These are phyloP conservation scores for Lactarius deliciosus DNA, from an alignment of 768 basidiomycete species.

Conservation along the genomic window DNA sequence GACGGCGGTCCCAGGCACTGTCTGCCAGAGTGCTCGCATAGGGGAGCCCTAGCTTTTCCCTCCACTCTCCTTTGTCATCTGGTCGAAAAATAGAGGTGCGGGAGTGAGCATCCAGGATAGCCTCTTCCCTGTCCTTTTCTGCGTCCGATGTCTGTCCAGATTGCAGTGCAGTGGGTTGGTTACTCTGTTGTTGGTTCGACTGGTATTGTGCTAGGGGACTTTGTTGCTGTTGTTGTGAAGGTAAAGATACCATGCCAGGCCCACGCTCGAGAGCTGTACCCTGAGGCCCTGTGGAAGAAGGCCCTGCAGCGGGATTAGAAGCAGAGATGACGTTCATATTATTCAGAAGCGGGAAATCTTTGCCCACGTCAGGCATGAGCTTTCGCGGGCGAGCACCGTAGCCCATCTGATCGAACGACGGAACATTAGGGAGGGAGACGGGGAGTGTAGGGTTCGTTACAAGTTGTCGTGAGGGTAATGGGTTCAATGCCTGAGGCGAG, in stretches of 20 bases:
- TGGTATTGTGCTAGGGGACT: conserved; percentile 32
- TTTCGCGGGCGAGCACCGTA: conserved; percentile 84
- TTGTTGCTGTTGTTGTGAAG: conserved; percentile 34
- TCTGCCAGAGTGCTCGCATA: conserved; percentile 52
- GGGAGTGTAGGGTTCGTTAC: conserved; percentile 63
- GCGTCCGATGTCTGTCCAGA: conserved; percentile 32
- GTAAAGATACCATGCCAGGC: conserved; percentile 30
- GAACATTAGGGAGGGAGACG: conserved; percentile 66
- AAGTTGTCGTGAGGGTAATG: conserved; percentile 84
- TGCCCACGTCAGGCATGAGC: conserved; percentile 69
- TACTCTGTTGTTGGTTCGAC: conserved; percentile 33
- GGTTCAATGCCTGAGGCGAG: conserved; percentile 96
- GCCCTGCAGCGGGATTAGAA: conserved; percentile 43
- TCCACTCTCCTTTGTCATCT: conserved; percentile 85
- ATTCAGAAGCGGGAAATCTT: conserved; percentile 67
- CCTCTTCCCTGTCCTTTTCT: conserved; percentile 47
- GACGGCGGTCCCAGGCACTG: conserved; percentile 52
- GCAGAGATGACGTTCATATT: conserved; percentile 56
- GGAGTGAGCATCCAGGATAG: conserved; percentile 47
- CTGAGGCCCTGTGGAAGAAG: conserved; percentile 45
- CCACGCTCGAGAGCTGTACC: conserved; percentile 52
- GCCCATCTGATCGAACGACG: conserved; percentile 69
- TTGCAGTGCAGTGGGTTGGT: conserved; percentile 35
- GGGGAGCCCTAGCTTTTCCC: conserved; percentile 66
- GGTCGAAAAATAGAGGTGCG: conserved; percentile 86